phyloP scores from a whole-genome alignment of 2,329 filamentous ascomycete species.

The Pseudonectria buxi region DNA sequence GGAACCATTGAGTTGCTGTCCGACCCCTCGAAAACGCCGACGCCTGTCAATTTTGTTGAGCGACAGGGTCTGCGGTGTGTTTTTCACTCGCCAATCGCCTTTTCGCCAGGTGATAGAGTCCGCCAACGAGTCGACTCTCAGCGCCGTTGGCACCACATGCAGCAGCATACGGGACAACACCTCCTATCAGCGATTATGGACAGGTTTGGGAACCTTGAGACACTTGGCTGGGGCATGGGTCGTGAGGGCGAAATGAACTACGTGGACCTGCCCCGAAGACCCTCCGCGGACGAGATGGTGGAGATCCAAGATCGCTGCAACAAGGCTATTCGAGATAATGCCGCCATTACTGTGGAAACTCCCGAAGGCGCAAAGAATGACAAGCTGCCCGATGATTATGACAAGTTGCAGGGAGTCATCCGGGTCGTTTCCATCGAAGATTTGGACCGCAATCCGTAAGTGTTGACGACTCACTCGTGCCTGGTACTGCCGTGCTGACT shows the following conservation, averaged over 20 bases:
- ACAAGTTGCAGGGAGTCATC: conserved; percentile 23
- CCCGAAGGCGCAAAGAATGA: conserved; percentile 18
- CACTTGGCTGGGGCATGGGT: conserved; percentile 26
- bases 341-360: conserved; percentile 18
- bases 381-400: conserved; percentile 23
- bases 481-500: fast-evolving
- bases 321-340: conserved; percentile 18
- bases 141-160: conserved; percentile 29
- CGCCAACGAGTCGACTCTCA: conserved; percentile 22
- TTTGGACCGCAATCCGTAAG: conserved; percentile 24
- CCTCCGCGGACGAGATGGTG: conserved; percentile 16
- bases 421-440: conserved; percentile 24
- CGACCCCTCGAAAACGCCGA: conserved; percentile 3
- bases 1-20: conserved; percentile 16
- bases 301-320: conserved; percentile 20
- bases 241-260: conserved; percentile 22
- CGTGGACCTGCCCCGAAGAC: conserved; percentile 24
- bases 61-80: conserved; percentile 22
- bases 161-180: conserved; percentile 28
- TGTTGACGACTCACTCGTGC: fast-evolving
- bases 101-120: conserved; percentile 13
- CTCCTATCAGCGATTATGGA: conserved; percentile 26
- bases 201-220: conserved; percentile 16
- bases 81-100: conserved; percentile 11
- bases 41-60: conserved; percentile 20